A percentile compares a stretch with the other conserved stretches of the same genome.
These are phyloP conservation scores for Geotrichum aggregatum DNA, from an alignment of 1,139 yeast species.

Conservation along the genomic window DNA sequence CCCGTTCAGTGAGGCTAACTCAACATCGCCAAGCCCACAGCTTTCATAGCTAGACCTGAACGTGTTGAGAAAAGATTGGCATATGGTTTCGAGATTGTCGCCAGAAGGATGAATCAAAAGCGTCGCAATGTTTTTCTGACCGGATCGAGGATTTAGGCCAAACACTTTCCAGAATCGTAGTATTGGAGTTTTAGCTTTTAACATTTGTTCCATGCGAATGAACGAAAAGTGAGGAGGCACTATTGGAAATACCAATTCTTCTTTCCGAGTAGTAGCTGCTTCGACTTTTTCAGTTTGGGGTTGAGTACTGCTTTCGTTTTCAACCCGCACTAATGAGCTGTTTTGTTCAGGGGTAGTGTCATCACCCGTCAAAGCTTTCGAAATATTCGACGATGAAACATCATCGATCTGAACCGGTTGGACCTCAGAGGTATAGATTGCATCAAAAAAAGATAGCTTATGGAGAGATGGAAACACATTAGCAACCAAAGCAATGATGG, in stretches of 20 bases:
- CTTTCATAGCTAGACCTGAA: conserved; percentile 39
- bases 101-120: conserved; percentile 36
- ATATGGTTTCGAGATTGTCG: conserved; percentile 29
- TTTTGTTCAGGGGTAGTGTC: not conserved
- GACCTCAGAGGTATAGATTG: conserved; percentile 9
- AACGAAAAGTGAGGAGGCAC: conserved; percentile 28
- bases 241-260: conserved; percentile 13
- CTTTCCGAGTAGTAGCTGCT: not conserved
- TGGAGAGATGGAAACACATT: conserved; percentile 14
- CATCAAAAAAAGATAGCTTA: conserved; percentile 13
- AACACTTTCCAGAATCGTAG: conserved; percentile 41
- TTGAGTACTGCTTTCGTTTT: conserved; percentile 6
- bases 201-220: conserved; percentile 29
- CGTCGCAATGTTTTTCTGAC: conserved; percentile 33
- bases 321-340: not conserved
- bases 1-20: conserved; percentile 30
- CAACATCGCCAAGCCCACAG: conserved; percentile 37
- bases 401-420: conserved; percentile 4
- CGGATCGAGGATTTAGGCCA: conserved; percentile 38
- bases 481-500: conserved; percentile 5
- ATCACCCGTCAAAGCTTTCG: not conserved
- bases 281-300: conserved; percentile 20
- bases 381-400: not conserved
- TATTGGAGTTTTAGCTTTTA: conserved; percentile 38
- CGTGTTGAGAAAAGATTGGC: conserved; percentile 29